Percentiles rank a stretch among this genome's conserved stretches.
phyloP scores from a whole-genome alignment of 2,329 filamentous ascomycete species.

The Zalaria sp. region DNA sequence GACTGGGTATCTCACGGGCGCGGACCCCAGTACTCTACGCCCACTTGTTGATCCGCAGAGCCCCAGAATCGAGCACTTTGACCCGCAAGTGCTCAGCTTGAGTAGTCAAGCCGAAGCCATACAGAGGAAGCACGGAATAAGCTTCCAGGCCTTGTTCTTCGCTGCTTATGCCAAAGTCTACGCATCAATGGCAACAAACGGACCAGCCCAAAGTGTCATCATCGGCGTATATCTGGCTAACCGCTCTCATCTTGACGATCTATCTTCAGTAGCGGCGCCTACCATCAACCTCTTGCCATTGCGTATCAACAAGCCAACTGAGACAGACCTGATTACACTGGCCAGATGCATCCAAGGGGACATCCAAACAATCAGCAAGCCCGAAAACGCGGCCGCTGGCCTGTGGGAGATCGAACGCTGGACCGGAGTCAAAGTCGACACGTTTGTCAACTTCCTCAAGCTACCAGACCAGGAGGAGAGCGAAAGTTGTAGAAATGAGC shows the following conservation, averaged over 20 bases:
- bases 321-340: conserved; percentile 27
- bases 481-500: background rate
- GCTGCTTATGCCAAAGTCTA: conserved; percentile 50
- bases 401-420: conserved; percentile 60
- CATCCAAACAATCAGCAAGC: conserved; percentile 44
- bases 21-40: conserved; percentile 7
- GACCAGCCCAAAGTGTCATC: conserved; percentile 31
- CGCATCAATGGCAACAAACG: conserved; percentile 12
- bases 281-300: conserved; percentile 72
- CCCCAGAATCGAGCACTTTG: conserved; percentile 29
- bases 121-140: conserved; percentile 42
- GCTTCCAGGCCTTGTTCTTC: conserved; percentile 61
- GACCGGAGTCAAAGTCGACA: conserved; percentile 57
- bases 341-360: conserved; percentile 55
- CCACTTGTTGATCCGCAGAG: conserved; percentile 7
- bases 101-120: conserved; percentile 25
- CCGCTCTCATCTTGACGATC: conserved; percentile 39
- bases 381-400: conserved; percentile 42
- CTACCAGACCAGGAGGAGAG: conserved; percentile 22
- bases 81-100: conserved; percentile 31
- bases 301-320: conserved; percentile 30
- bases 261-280: conserved; percentile 44
- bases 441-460: conserved; percentile 70
- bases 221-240: conserved; percentile 80
- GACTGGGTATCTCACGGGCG: conserved; percentile 29